A percentile compares a stretch with the other conserved stretches of the same genome.
Evolutionary conservation across 169 alveolate genomes (phyloP).

Genomic region (Plasmodium gaboni): DNA sequence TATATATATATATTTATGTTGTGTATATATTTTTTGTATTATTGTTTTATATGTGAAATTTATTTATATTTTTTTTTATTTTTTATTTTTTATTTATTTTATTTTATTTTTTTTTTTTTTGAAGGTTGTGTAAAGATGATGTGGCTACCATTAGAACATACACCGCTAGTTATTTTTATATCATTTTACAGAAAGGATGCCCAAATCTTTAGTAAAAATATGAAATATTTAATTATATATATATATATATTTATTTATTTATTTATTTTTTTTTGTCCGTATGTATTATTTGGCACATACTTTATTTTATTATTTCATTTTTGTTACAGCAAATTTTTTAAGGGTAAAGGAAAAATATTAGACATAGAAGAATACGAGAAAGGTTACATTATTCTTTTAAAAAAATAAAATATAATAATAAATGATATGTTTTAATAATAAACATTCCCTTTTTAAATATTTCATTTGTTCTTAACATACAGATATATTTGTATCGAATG

Average conservation of each 20-base stretch:
- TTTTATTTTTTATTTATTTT: no score
- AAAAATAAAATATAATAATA: background rate
- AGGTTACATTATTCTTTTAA: constrained; percentile 5
- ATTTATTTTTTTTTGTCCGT: background rate
- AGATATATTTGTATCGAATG: constrained; percentile 50
- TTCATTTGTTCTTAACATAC: background rate
- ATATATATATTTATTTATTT: background rate
- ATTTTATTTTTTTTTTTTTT: background rate
- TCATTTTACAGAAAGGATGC: constrained; percentile 57
- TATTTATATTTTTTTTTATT: background rate
- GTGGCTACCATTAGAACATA: constrained; percentile 50
- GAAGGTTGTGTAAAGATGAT: constrained; percentile 68
- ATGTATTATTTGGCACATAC: background rate
- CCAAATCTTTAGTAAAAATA: constrained; percentile 51
- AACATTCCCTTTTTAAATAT: background rate
- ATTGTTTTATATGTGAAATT: no score
- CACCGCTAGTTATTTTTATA: constrained; percentile 54
- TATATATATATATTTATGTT: background rate
- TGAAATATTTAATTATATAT: background rate
- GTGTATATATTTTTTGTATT: background rate
- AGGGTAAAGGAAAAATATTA: constrained; percentile 56
- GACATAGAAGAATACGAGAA: constrained; percentile 58
- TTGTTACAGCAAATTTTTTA: constrained; percentile 58
- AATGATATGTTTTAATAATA: background rate
- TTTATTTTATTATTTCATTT: background rate